phyloP scores from a whole-genome alignment of 179 eudicot genomes.

The Nepenthes alata region DNA sequence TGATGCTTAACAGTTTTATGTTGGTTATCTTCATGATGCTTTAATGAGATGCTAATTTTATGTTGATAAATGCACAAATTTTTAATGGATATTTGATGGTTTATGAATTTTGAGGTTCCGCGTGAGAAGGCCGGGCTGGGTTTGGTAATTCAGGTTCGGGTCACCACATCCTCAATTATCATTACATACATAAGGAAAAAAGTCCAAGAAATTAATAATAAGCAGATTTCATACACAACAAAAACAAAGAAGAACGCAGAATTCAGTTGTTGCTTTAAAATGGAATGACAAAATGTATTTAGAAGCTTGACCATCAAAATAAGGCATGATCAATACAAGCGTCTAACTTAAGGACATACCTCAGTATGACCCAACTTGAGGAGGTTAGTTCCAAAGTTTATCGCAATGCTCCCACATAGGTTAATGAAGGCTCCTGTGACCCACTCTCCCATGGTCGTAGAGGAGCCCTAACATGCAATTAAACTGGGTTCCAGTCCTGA shows the following conservation, averaged over 20 bases:
- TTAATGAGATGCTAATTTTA: too few relatives aligned
- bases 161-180: too few relatives aligned
- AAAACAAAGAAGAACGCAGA: background rate
- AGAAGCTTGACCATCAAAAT: background rate
- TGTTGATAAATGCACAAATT: too few relatives aligned
- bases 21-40: too few relatives aligned
- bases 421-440: conserved; percentile 89
- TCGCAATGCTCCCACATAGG: conserved; percentile 83
- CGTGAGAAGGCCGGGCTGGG: too few relatives aligned
- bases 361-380: conserved; percentile 94
- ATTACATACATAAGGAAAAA: too few relatives aligned
- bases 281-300: background rate
- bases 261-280: background rate
- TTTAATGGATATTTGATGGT: too few relatives aligned
- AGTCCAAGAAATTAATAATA: background rate
- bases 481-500: conserved; percentile 11
- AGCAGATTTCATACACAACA: background rate
- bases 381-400: conserved; percentile 91
- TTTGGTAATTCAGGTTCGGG: too few relatives aligned
- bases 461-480: conserved; percentile 13
- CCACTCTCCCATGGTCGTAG: conserved; percentile 82
- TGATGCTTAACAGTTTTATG: too few relatives aligned
- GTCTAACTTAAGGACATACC: conserved; percentile 25
- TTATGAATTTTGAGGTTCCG: too few relatives aligned
- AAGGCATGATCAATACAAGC: conserved; percentile 1